Percentiles rank a stretch among this genome's conserved stretches.
These are phyloP conservation scores for Colletotrichum sp. DNA, from an alignment of 2,329 filamentous ascomycete species.

Conservation along the genomic window DNA sequence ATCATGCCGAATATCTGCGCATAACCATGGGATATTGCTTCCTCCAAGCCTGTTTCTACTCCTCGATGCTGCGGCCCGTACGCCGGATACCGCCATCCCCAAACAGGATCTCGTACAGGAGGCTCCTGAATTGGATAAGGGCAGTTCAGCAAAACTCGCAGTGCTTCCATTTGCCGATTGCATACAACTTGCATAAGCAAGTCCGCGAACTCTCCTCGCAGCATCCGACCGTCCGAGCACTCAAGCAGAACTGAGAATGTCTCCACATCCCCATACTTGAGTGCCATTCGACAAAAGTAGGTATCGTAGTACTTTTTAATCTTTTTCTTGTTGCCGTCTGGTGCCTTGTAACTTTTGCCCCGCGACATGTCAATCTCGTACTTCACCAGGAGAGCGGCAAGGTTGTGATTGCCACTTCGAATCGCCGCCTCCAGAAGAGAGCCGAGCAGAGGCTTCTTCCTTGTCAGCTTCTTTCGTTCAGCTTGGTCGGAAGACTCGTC, in stretches of 20 bases:
- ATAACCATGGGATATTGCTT: neutral
- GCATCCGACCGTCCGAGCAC: neutral
- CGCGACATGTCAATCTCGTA: neutral
- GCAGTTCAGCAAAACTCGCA: neutral
- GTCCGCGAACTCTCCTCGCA: neutral
- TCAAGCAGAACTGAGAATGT: neutral
- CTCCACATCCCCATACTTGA: neutral
- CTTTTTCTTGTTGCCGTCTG: neutral
- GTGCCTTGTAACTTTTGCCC: neutral
- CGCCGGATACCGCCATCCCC: neutral
- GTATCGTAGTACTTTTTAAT: neutral
- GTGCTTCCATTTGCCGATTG: neutral
- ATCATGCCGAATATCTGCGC: neutral
- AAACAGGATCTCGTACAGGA: neutral
- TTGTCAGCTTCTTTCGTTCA: neutral
- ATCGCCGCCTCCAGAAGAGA: slow-evolving; percentile 1
- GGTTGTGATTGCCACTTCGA: neutral
- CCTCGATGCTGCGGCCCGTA: neutral
- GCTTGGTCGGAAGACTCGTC: no score
- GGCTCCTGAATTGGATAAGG: neutral
- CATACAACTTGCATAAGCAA: neutral
- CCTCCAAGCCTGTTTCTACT: neutral
- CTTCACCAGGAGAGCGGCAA: neutral
- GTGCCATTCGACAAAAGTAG: neutral
- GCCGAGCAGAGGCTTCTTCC: neutral